Evolutionary conservation across 140 eudicot species (phyloP).

Genomic region (Bidens hawaiensis): DNA sequence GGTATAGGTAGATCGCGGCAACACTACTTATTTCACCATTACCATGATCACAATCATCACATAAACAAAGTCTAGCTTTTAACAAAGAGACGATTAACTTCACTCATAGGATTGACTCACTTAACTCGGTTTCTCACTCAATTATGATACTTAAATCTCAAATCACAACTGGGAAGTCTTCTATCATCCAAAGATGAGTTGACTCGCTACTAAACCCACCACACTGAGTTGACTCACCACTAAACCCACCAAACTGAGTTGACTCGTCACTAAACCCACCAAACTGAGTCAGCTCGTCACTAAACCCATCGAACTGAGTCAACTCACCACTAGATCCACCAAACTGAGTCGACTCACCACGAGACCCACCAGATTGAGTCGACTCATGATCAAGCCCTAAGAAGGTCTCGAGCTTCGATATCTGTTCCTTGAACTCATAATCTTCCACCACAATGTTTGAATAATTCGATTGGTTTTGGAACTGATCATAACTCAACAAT

Average conservation of each 20-base stretch:
- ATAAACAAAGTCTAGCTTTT: slow-evolving; percentile 17
- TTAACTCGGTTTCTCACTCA: background rate
- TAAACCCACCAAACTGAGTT: no score
- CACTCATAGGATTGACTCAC: background rate
- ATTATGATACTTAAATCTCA: slow-evolving; percentile 2
- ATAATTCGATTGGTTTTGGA: slow-evolving; percentile 17
- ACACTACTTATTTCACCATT: slow-evolving; percentile 27
- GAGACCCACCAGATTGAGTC: slow-evolving; percentile 27
- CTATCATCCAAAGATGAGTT: slow-evolving; percentile 53
- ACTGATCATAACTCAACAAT: slow-evolving; percentile 12
- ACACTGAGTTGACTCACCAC: slow-evolving; percentile 34
- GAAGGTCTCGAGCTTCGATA: slow-evolving; percentile 55
- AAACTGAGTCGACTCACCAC: slow-evolving; percentile 30
- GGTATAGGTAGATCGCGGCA: background rate
- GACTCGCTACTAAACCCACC: slow-evolving; percentile 27
- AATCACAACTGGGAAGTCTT: slow-evolving; percentile 22
- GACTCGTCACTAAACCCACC: slow-evolving; percentile 42
- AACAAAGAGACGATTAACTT: background rate
- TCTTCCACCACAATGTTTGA: slow-evolving; percentile 19
- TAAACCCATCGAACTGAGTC: no score
- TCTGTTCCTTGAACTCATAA: slow-evolving; percentile 47
- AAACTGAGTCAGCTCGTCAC: slow-evolving; percentile 35
- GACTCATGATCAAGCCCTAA: slow-evolving; percentile 49
- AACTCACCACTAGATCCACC: slow-evolving; percentile 27
- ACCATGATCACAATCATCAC: slow-evolving; percentile 12